Conservation (phyloP, 768 basidiomycete species). For the Tephrocybe sp. region DNA sequence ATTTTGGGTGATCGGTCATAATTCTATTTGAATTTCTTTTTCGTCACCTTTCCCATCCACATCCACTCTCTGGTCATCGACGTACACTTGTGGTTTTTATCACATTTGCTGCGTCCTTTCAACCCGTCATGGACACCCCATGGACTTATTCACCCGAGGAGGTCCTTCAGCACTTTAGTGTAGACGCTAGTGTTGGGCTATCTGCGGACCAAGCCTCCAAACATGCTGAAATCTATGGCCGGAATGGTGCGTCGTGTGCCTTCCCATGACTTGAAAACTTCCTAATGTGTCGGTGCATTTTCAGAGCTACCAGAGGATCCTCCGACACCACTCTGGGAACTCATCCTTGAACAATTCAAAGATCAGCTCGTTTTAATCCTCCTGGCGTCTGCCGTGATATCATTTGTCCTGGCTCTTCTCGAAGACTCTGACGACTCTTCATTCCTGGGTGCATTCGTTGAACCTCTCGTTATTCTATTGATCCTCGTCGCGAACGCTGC, state of each 20-base stretch:
- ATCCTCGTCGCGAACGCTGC: slow-evolving; percentile 97
- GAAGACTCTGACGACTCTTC: slow-evolving; percentile 71
- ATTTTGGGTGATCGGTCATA: slow-evolving; percentile 20
- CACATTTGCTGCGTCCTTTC: slow-evolving; percentile 14
- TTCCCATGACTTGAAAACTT: not conserved
- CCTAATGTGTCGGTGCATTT: slow-evolving; percentile 4
- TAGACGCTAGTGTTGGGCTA: slow-evolving; percentile 63
- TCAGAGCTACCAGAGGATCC: slow-evolving; percentile 92
- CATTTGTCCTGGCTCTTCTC: slow-evolving; percentile 86
- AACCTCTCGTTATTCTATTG: slow-evolving; percentile 91
- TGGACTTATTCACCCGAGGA: slow-evolving; percentile 75
- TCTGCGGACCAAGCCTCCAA: slow-evolving; percentile 62
- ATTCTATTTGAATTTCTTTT: slow-evolving; percentile 3
- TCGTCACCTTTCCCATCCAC: not conserved
- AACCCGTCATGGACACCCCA: slow-evolving; percentile 58
- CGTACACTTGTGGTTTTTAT: slow-evolving; percentile 10
- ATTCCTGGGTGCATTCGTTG: slow-evolving; percentile 86
- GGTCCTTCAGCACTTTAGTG: slow-evolving; percentile 70
- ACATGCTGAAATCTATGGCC: slow-evolving; percentile 79
- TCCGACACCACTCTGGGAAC: slow-evolving; percentile 86
- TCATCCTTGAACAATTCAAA: slow-evolving; percentile 98
- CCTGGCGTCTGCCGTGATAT: slow-evolving; percentile 89
- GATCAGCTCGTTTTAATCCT: slow-evolving; percentile 98
- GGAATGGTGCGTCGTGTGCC: slow-evolving; percentile 59
- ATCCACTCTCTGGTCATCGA: slow-evolving; percentile 8